Percentiles rank a stretch among this genome's conserved stretches.
phyloP scores from a whole-genome alignment of 257 asterid genomes.

The Gardenia jasminoides region DNA sequence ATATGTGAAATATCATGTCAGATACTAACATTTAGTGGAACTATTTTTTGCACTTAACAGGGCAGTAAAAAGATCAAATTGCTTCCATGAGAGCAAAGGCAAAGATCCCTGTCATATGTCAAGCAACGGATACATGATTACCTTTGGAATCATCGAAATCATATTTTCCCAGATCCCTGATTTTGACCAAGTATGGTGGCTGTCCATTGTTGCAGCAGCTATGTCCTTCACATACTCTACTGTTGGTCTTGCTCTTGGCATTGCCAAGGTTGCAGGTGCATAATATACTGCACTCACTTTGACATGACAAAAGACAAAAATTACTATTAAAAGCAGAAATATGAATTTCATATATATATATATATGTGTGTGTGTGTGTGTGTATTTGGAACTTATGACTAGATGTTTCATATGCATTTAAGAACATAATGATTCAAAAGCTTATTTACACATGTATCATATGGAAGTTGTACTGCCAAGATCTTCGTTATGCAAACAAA shows the following conservation, averaged over 20 bases:
- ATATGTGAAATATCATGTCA: neutral
- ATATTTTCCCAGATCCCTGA: conserved; percentile 53
- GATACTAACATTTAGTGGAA: neutral
- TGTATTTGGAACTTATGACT: neutral
- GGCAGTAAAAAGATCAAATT: conserved; percentile 46
- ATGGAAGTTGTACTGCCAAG: no score
- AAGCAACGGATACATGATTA: conserved; percentile 46
- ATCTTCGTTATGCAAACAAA: no score
- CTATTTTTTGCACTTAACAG: conserved; percentile 12
- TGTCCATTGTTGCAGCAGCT: conserved; percentile 47
- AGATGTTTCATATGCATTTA: neutral
- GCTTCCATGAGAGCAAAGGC: conserved; percentile 36
- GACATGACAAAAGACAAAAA: neutral
- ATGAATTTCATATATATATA: neutral
- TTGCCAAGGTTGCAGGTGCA: conserved; percentile 40
- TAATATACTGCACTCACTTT: neutral
- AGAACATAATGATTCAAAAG: no score
- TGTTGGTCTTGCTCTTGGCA: conserved; percentile 44
- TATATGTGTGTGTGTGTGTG: no score
- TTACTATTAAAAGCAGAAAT: neutral
- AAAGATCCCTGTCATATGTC: conserved; percentile 36
- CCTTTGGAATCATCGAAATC: conserved; percentile 43
- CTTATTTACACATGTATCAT: no score
- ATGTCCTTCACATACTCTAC: conserved; percentile 56
- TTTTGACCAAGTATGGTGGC: conserved; percentile 54